Evolutionary conservation across 805 yeast genomes (phyloP).

Genomic region (Metschnikowia sp.): DNA sequence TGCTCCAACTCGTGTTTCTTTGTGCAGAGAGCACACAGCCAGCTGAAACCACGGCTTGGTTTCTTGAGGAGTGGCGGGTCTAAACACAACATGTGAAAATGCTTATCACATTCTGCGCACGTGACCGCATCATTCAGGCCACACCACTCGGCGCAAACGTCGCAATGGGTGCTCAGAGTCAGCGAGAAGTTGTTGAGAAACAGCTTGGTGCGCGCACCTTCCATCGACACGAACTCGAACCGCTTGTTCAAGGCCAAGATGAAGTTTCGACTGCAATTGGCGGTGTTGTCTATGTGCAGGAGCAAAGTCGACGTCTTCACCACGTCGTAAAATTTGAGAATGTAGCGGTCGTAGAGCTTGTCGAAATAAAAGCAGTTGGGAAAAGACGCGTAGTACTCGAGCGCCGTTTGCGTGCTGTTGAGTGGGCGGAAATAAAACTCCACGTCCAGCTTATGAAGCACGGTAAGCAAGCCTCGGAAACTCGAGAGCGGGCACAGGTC

Average conservation of each 20-base stretch:
- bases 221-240: conserved; percentile 73
- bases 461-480: conserved; percentile 71
- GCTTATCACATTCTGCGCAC: conserved; percentile 73
- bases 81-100: conserved; percentile 78
- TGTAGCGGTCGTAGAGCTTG: conserved; percentile 80
- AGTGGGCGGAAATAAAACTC: conserved; percentile 33
- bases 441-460: conserved; percentile 66
- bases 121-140: conserved; percentile 64
- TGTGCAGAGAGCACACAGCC: conserved; percentile 86
- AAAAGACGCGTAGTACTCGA: conserved; percentile 50
- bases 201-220: conserved; percentile 60
- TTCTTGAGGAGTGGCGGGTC: conserved; percentile 78
- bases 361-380: conserved; percentile 84
- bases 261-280: conserved; percentile 57
- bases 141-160: conserved; percentile 84
- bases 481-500: conserved; percentile 76
- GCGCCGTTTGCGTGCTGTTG: conserved; percentile 12
- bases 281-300: conserved; percentile 25
- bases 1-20: conserved; percentile 48
- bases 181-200: conserved; percentile 60
- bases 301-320: conserved; percentile 55
- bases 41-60: conserved; percentile 84
- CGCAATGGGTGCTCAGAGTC: conserved; percentile 50
- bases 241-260: conserved; percentile 61
- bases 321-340: conserved; percentile 77